Evolutionary conservation across 495 filamentous ascomycete genomes (phyloP), one percentile per base, ranked within the genome.

Genomic region (Usnea hakonensis): DNA sequence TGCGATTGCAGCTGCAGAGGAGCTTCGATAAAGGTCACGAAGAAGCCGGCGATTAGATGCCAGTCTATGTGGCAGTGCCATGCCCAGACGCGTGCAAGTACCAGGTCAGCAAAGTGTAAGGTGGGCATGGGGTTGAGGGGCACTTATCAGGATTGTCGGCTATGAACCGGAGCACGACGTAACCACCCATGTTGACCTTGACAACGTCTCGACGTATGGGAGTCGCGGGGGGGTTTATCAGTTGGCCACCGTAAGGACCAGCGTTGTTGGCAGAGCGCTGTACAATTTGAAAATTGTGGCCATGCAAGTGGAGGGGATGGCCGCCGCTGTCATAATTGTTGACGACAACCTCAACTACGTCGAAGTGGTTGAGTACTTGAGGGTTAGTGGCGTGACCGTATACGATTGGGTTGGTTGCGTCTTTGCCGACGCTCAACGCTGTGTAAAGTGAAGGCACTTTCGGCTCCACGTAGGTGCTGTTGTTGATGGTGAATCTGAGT

Each of bases 371-470:
- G 0, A 78, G 50, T 28, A 85, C 71, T 50, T 53, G 52, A 30
- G 58, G 19, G 21, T 61, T 61, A 13, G 58, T 23, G 36, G 36
- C 36, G 14, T 54, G 3, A 14, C 46, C 58, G 19, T 61, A 61
- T n/a, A 61, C 21, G 5, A 41, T 11, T 19, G 58, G 58, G 62
- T 87, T 79, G 46, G 83, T 74, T 28, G 81, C 79, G 21, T 82
- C 73, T 0, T 68, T 64, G 28, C 74, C 64, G 7, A 69, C 60
- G 57, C 64, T 64, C 46, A 92, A 76, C 23, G 76, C 89, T 2
- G 86, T 88, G 79, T 90, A 95, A 4, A 95, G 76, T 0, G 85
- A 85, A 3, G 90, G 90, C 0, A 92, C 88, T 68, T 88, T 86
- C 23, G 86, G 88, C 1, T 71, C 55, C 5, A 73, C 61, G 63